Base-by-base conservation (phyloP, 768 basidiomycete species). In the Pleurotus tuber-regium region DNA sequence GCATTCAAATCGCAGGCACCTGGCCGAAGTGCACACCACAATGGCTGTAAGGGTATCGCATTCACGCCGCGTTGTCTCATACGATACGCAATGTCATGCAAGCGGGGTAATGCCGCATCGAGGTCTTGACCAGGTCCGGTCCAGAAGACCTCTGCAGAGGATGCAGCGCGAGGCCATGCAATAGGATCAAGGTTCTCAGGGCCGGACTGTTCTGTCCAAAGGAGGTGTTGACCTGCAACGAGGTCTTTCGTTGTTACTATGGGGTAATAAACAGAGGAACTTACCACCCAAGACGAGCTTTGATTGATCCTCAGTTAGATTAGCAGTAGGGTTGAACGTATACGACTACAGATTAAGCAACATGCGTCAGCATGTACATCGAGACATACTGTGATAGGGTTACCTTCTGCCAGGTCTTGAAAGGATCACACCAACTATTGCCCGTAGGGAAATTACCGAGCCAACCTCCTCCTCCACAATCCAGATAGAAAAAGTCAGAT, bases 401-500 rank as follows among this genome's bases (percentile, higher is more conserved):
- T 50, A 86, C 85, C 67, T 81, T 77, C 61, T 86, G 82, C 89
- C 89, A 92, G 4, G 82, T 82, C 66, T 89, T 89, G 80, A 84
- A 89, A 0, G 86, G 85, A 58, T 85, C 84, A 60, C 85, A 88
- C 84, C 87, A 89, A 58, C 80, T 83, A 54, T 80, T 81, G 4
- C 80, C 77, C 35, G 40, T 56, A 38, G 53, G 12, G 43, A 48
- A 47, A 26, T 77, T 64, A 0, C 85, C 86, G 8, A 88, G 66
- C 85, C 87, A 91, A 24, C 74, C 82, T 6, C 88, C 89, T 1
- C 66, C 80, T 29, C 89, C 89, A 56, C 86, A 89, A 58, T 90
- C 88, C 74, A 92, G 79, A 66, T 92, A 92, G 70, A 92, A 90
- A 66, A 80, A 87, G 60, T 91, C 82, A 5, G 82, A 84, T 1